phyloP scores from a whole-genome alignment of 2,329 filamentous ascomycete species.

The Cordyceps cateniannulata region DNA sequence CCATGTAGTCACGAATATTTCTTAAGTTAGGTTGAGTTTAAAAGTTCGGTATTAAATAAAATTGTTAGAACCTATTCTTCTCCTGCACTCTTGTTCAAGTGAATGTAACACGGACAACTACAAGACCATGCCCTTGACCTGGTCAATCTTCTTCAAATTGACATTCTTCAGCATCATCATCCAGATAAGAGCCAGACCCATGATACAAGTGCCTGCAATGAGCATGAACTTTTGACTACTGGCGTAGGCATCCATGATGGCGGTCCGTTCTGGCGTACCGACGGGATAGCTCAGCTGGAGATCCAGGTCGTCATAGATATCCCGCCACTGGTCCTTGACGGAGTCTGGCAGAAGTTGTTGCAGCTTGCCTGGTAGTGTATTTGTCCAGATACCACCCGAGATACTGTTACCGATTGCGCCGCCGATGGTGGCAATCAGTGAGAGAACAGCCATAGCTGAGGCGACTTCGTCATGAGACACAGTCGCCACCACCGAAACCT shows the following conservation, averaged over 20 bases:
- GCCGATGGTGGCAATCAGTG: slow-evolving; percentile 26
- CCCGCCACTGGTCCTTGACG: slow-evolving; percentile 28
- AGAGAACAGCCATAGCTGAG: slow-evolving; percentile 26
- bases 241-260: slow-evolving; percentile 40
- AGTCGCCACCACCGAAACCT: slow-evolving; percentile 28
- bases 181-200: slow-evolving; percentile 22
- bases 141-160: slow-evolving; percentile 24
- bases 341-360: slow-evolving; percentile 31
- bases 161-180: slow-evolving; percentile 25
- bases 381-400: slow-evolving; percentile 28
- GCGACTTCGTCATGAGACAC: slow-evolving; percentile 27
- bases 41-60: slow-evolving; percentile 6
- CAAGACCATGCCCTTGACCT: slow-evolving; percentile 22
- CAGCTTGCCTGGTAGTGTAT: slow-evolving; percentile 31
- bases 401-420: slow-evolving; percentile 26
- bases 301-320: slow-evolving; percentile 32
- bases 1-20: neutral
- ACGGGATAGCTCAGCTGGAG: slow-evolving; percentile 33
- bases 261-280: slow-evolving; percentile 33
- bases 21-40: neutral
- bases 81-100: neutral
- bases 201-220: slow-evolving; percentile 27
- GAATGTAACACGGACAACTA: neutral
- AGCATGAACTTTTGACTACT: slow-evolving; percentile 37
- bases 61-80: neutral